Evolutionary conservation across 2,329 filamentous ascomycete genomes (phyloP), one percentile per base, ranked within the genome.

Genomic region (Colletotrichum tropicicola): DNA sequence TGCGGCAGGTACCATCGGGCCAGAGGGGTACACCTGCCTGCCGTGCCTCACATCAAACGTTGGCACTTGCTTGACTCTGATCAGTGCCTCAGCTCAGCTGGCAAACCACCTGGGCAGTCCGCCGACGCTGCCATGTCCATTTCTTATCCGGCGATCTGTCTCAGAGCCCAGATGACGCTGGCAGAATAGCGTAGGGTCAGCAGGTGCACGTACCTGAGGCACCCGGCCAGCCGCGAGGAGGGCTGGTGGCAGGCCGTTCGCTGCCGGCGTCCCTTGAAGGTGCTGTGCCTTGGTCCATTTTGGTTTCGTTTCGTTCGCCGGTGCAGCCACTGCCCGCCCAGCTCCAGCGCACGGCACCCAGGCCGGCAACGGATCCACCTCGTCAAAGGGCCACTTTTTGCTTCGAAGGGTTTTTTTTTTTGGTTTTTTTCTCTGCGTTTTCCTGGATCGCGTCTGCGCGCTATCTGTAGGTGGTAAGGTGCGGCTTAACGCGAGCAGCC

Each of bases 391-490:
- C 23, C 45, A 47, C 43, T 44, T 56, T 48, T 53, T 41, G 27
- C 41, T 59, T 37, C 69, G 66, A 59, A 67, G 68, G 68, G 67
- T 71, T 72, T 67, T 68, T 71, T 72, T 67, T 76, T 72, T 52
- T 28, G n/a, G 48, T 56, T 60, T 54, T 51, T 41, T 73, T 73
- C 70, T 71, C 73, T n/a, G 71, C 73, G 73, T 75, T 75, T 68
- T 67, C 67, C 68, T 55, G 27, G 25, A 30, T 44, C 19, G 10
- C 17, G 10, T 53, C 13, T 43, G 28, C 41, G 41, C 41, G 37
- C 53, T 58, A 43, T 27, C 28, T 39, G 9, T 15, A 41, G 44
- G 13, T 48, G 30, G 28, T 39, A 43, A 57, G 54, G 13, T 37
- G 43, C 54, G 41, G 35, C 51, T 39, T 27, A 43, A 54, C n/a